Percentiles rank a stretch among this genome's conserved stretches.
Evolutionary conservation across 345 rosid genomes (phyloP).

Genomic region (Moricandia moricandioides): DNA sequence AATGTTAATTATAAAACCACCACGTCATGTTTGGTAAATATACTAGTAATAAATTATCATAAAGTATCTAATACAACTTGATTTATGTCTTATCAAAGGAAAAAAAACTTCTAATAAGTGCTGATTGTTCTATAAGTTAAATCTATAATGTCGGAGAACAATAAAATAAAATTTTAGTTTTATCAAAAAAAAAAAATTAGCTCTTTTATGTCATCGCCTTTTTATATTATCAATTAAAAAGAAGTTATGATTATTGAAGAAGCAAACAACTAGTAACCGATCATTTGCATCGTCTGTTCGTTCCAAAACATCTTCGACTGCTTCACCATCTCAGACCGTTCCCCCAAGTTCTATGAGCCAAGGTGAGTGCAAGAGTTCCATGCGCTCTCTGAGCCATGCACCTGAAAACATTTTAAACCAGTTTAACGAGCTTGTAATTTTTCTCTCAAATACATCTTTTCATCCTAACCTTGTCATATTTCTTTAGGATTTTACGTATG

Average conservation of each 20-base stretch:
- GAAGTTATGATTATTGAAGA: not conserved
- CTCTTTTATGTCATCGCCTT: not conserved
- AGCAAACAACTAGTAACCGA: constrained; percentile 49
- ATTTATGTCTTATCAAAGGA: too few relatives aligned
- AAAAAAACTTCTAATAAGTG: too few relatives aligned
- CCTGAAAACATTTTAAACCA: constrained; percentile 39
- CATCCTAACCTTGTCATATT: constrained; percentile 73
- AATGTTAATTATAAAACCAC: too few relatives aligned
- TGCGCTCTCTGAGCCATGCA: constrained; percentile 76
- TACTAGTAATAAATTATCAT: too few relatives aligned
- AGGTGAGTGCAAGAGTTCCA: constrained; percentile 89
- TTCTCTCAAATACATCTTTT: not conserved
- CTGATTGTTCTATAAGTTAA: not conserved
- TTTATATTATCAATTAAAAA: not conserved
- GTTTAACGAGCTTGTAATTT: not conserved
- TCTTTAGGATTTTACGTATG: constrained; percentile 84
- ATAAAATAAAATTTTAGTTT: too few relatives aligned
- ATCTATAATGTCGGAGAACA: not conserved
- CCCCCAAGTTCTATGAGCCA: constrained; percentile 88
- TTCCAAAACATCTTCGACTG: constrained; percentile 80
- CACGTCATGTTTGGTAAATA: too few relatives aligned
- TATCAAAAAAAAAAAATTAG: not conserved
- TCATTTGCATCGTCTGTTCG: constrained; percentile 50
- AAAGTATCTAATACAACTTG: too few relatives aligned
- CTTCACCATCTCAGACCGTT: constrained; percentile 64